These are phyloP conservation scores for Discostella pseudostelligera DNA, from an alignment of 108 stramenopile genomes.

Conservation along the genomic window DNA sequence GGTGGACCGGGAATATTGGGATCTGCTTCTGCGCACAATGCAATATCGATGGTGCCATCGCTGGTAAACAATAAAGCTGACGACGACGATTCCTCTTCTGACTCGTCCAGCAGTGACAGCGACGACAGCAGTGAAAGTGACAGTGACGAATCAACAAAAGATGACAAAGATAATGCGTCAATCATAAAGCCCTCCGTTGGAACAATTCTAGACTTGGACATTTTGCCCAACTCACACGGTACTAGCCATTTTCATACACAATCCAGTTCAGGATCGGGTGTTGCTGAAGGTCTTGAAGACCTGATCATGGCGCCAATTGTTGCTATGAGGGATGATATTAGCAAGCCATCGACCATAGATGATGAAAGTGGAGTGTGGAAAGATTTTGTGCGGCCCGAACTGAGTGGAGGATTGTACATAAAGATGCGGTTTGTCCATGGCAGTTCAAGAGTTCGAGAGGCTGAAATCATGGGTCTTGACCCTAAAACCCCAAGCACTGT, in stretches of 20 bases:
- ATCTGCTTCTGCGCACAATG: constrained; percentile 6
- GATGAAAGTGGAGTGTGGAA: constrained; percentile 64
- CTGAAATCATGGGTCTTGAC: constrained; percentile 55
- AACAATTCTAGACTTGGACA: constrained; percentile 29
- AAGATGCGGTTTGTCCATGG: constrained; percentile 70
- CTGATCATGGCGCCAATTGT: constrained; percentile 80
- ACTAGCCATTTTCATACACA: constrained; percentile 22
- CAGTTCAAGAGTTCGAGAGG: constrained; percentile 40
- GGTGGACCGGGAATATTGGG: constrained; percentile 14
- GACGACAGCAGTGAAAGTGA: constrained; percentile 50
- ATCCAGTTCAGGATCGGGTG: constrained; percentile 16
- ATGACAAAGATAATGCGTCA: not conserved
- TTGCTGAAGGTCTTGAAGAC: constrained; percentile 65
- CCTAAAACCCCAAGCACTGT: constrained; percentile 54
- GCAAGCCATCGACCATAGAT: constrained; percentile 17
- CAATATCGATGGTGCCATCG: constrained; percentile 16
- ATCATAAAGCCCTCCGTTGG: constrained; percentile 17
- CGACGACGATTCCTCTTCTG: constrained; percentile 19
- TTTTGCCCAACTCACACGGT: constrained; percentile 1
- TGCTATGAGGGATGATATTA: constrained; percentile 36
- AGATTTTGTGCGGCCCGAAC: constrained; percentile 68
- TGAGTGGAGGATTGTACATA: constrained; percentile 66
- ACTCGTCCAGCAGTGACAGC: constrained; percentile 36
- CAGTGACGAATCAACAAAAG: constrained; percentile 21
- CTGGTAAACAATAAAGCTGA: constrained; percentile 14